These are phyloP conservation scores for Pichia terricola DNA, from an alignment of 1,139 yeast genomes.

Conservation along the genomic window DNA sequence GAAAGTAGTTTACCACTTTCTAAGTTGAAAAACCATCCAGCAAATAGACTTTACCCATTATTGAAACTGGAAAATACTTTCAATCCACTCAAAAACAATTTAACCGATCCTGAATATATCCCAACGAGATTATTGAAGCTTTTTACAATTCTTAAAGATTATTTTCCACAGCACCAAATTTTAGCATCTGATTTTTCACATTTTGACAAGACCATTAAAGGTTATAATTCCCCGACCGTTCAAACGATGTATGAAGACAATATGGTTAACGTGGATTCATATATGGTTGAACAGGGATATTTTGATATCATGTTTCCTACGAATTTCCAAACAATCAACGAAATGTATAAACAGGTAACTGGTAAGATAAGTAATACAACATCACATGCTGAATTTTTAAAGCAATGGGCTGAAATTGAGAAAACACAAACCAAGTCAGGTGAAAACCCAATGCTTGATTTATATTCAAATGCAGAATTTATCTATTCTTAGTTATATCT, in stretches of 20 bases:
- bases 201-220: constrained; percentile 52
- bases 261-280: constrained; percentile 63
- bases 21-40: constrained; percentile 20
- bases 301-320: constrained; percentile 87
- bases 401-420: constrained; percentile 63
- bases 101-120: constrained; percentile 69
- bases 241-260: constrained; percentile 64
- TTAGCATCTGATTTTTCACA: constrained; percentile 66
- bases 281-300: constrained; percentile 75
- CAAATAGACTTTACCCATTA: constrained; percentile 17
- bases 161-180: constrained; percentile 69
- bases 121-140: constrained; percentile 70
- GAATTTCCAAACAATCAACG: constrained; percentile 55
- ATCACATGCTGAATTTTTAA: constrained; percentile 56
- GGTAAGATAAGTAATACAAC: constrained; percentile 50
- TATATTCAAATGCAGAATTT: constrained; percentile 71
- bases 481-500: constrained; percentile 29
- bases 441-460: constrained; percentile 80
- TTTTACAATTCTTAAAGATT: constrained; percentile 50
- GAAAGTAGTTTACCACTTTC: constrained; percentile 31
- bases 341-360: constrained; percentile 53
- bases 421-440: constrained; percentile 66
- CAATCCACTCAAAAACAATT: constrained; percentile 55
- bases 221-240: constrained; percentile 74
- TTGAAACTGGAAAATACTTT: constrained; percentile 26